A percentile compares a stretch with the other conserved stretches of the same genome.
Evolutionary conservation across 164 flowering plant species (phyloP).

Genomic region (Macadamia integrifolia): DNA sequence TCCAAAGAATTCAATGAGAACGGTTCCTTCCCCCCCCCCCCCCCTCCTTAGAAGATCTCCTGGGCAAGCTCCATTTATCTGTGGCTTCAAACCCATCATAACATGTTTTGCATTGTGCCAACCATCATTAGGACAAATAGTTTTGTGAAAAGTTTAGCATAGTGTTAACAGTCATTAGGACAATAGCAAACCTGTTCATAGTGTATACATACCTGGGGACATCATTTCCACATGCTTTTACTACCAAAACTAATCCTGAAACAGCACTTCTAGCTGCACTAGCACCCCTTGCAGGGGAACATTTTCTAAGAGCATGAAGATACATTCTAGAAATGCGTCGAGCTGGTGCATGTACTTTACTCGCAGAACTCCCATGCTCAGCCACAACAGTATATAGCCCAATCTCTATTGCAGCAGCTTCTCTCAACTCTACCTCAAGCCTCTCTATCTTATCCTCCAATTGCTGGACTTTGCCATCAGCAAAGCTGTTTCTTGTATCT

Average conservation of each 20-base stretch:
- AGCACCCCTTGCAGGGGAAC: conserved; percentile 39
- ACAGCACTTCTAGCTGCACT: conserved; percentile 69
- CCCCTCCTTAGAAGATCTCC: too few species aligned
- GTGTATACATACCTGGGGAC: conserved; percentile 61
- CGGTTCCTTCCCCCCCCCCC: too few species aligned
- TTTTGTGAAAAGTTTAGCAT: too few species aligned
- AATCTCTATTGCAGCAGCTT: conserved; percentile 81
- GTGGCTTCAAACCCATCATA: too few species aligned
- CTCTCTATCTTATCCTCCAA: conserved; percentile 47
- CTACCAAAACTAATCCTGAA: conserved; percentile 80
- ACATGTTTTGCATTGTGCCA: too few species aligned
- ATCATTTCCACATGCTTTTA: conserved; percentile 96
- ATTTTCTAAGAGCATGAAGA: conserved; percentile 52
- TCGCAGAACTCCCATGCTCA: conserved; percentile 84
- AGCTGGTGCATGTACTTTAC: conserved; percentile 89
- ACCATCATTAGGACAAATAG: too few species aligned
- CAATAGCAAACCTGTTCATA: too few species aligned
- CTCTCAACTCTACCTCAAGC: conserved; percentile 76
- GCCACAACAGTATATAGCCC: conserved; percentile 75
- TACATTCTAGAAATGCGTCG: conserved; percentile 83
- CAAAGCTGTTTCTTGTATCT: conserved; percentile 18
- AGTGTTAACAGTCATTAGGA: too few species aligned
- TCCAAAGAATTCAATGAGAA: too few species aligned
- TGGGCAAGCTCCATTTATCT: too few species aligned
- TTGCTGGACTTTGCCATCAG: conserved; percentile 34